Percentiles rank a stretch among this genome's conserved stretches.
Evolutionary conservation across 192 early-diverging fungal genomes (phyloP).

Genomic region (Coemansia sp.): DNA sequence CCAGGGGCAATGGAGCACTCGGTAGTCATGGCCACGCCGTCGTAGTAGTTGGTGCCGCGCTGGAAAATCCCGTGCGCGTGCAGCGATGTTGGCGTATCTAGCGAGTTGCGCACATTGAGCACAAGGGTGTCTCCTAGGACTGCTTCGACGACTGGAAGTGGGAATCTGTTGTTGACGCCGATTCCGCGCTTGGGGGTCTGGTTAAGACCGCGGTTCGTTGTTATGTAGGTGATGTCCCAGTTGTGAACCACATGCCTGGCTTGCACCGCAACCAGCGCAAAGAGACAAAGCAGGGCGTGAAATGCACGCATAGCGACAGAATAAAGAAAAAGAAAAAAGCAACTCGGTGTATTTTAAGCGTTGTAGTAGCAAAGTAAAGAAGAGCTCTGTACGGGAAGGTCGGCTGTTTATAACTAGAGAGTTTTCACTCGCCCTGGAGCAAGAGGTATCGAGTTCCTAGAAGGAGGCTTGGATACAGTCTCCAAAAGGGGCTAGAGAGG

Average conservation of each 20-base stretch:
- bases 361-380: too few species aligned
- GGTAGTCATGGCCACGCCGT: conserved; percentile 68
- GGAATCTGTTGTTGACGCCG: conserved; percentile 29
- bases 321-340: neutral
- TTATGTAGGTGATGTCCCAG: conserved; percentile 43
- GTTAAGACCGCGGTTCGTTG: conserved; percentile 41
- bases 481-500: neutral
- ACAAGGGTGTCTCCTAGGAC: conserved; percentile 29
- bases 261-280: neutral
- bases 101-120: conserved; percentile 58
- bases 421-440: neutral
- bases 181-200: conserved; percentile 26
- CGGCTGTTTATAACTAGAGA: neutral
- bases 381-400: neutral
- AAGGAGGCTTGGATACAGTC: neutral
- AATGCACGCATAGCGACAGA: neutral
- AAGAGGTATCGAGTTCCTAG: too few species aligned
- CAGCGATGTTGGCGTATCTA: conserved; percentile 64
- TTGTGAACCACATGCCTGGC: conserved; percentile 30
- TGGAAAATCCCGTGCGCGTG: conserved; percentile 81
- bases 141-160: conserved; percentile 32
- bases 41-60: conserved; percentile 65
- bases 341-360: neutral
- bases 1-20: conserved; percentile 77
- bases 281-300: neutral